phyloP scores from a whole-genome alignment of 768 basidiomycete genomes.

The Leccinellum luteum region DNA sequence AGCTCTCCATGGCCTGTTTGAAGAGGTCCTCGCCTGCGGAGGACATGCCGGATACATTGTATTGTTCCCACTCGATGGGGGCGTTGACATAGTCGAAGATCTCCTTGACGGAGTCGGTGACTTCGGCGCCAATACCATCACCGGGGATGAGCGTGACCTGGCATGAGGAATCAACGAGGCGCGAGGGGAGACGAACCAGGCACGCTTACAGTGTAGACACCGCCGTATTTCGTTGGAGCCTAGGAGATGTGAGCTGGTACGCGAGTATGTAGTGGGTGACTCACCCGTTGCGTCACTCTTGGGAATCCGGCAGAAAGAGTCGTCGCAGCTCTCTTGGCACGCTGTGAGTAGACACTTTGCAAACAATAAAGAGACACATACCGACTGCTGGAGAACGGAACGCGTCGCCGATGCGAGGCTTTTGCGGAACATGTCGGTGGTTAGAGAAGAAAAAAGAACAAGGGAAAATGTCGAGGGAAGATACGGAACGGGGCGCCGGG shows the following conservation, averaged over 20 bases:
- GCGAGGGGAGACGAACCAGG: neutral
- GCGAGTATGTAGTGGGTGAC: slow-evolving; percentile 21
- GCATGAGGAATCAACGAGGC: slow-evolving; percentile 21
- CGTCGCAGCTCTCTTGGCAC: slow-evolving; percentile 61
- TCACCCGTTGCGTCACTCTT: slow-evolving; percentile 66
- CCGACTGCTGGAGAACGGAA: slow-evolving; percentile 50
- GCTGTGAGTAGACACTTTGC: slow-evolving; percentile 1
- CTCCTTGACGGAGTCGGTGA: slow-evolving; percentile 98
- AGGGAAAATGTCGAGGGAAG: slow-evolving; percentile 30
- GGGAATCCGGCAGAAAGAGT: slow-evolving; percentile 80
- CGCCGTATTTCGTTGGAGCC: slow-evolving; percentile 88
- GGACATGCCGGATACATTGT: slow-evolving; percentile 95
- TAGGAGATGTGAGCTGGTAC: slow-evolving; percentile 30
- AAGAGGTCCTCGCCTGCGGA: slow-evolving; percentile 92
- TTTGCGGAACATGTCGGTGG: slow-evolving; percentile 58
- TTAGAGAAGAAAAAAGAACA: slow-evolving; percentile 13
- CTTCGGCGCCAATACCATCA: slow-evolving; percentile 96
- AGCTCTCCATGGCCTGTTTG: slow-evolving; percentile 95
- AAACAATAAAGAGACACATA: slow-evolving; percentile 34
- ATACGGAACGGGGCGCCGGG: slow-evolving; percentile 21
- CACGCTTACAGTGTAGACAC: slow-evolving; percentile 77
- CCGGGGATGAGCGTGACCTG: slow-evolving; percentile 97
- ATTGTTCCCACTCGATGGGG: slow-evolving; percentile 99
- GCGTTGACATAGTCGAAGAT: slow-evolving; percentile 97
- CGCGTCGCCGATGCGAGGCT: slow-evolving; percentile 56